Base-by-base conservation (phyloP, 768 basidiomycete genomes). In the Lyophyllum decastes region DNA sequence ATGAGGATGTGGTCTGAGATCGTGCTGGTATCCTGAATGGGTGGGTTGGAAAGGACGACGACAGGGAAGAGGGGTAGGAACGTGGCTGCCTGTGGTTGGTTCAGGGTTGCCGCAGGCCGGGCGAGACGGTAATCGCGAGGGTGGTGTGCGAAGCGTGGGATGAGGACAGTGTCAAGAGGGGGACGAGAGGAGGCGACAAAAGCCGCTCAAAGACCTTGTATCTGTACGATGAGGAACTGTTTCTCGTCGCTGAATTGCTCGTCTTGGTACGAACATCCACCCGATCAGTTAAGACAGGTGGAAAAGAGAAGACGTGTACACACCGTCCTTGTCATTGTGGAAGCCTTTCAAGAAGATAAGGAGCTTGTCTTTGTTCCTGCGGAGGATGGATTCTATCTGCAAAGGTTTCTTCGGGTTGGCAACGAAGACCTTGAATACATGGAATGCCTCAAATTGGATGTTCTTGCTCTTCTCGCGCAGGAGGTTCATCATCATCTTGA, bases 401-500 rank as follows among this genome's bases (percentile, higher is more conserved):
- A 92, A 87, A 5, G 97, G 96, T 70, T 99, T 99, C 86, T 97
- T 97, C 26, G 97, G 97, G 70, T 99, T 99, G 35, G 97, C 97
- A 38, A 99, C 97, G 66, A 99, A 99, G 14, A 99, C 96, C 86
- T 98, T 99, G 85, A 99, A 99, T 38, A 99, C 97, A 67, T 99
- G 97, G 76, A 99, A 99, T 2, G 97, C 96, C 72, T 99, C 97
- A 56, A 98, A 99, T 72, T 99, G 97, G 46, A 99, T 98, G 73
- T 99, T 99, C 82, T 94, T 93, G 83, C 95, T 98, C 84, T 95
- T 97, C 72, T 98, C 94, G 60, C 95, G 84, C 55, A 99, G 79
- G 55, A 98, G 82, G 73, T 98, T 98, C 97, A 99, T 99, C 94
- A 99, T 97, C 89, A 96, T 93, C 88, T 98, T 98, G 61, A 99